Conservation (phyloP, 352 stramenopile species). For the Aphanomyces stellatus region DNA sequence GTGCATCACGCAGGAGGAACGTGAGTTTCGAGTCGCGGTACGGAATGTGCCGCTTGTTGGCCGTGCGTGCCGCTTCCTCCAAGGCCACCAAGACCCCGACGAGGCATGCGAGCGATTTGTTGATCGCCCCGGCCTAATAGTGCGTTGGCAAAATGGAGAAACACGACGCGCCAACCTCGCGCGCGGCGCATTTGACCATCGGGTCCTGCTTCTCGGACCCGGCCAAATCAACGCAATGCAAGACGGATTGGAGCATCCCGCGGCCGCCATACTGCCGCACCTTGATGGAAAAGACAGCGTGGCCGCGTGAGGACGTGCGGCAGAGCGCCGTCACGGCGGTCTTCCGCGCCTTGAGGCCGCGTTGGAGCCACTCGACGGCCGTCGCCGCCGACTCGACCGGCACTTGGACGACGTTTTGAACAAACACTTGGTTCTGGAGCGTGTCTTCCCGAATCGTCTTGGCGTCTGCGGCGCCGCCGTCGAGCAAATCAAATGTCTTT, state of each 20-base stretch:
- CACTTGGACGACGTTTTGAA: conserved; percentile 64
- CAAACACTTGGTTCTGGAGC: conserved; percentile 58
- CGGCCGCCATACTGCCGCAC: conserved; percentile 32
- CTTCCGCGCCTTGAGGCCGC: conserved; percentile 80
- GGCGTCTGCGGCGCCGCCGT: conserved; percentile 34
- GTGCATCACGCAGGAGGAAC: conserved; percentile 64
- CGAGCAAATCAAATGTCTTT: conserved; percentile 80
- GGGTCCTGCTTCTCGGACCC: conserved; percentile 79
- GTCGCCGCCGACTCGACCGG: conserved; percentile 49
- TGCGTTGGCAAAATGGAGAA: conserved; percentile 57
- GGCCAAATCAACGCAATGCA: conserved; percentile 81
- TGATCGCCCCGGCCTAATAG: conserved; percentile 87
- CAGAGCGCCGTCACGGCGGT: conserved; percentile 97
- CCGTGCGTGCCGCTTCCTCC: conserved; percentile 75
- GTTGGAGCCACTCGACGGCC: conserved; percentile 59
- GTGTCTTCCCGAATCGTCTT: conserved; percentile 72
- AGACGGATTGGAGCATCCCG: conserved; percentile 32
- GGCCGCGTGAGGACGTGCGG: conserved; percentile 88
- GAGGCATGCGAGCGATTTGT: conserved; percentile 80
- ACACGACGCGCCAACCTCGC: too few species aligned
- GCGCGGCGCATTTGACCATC: too few species aligned
- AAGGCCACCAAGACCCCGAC: conserved; percentile 86
- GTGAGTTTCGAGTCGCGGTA: conserved; percentile 84
- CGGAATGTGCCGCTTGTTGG: conserved; percentile 68
- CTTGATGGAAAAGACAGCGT: conserved; percentile 95